A percentile compares a stretch with the other conserved stretches of the same genome.
Evolutionary conservation across 805 yeast species (phyloP).

Genomic region (Pichia thaimueangensis): DNA sequence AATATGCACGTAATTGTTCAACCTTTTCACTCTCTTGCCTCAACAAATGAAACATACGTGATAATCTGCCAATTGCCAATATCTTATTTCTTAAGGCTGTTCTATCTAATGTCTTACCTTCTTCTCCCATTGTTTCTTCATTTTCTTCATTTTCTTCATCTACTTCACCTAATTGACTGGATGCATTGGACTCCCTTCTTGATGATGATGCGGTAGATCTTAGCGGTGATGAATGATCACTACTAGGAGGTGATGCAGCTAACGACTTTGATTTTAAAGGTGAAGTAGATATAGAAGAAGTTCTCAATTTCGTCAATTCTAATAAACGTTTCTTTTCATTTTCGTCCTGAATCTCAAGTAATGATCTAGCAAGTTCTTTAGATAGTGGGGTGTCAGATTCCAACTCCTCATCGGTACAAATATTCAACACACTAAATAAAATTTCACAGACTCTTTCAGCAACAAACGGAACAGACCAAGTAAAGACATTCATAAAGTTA

Average conservation of each 20-base stretch:
- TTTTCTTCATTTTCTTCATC: neutral
- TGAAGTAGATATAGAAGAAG: neutral
- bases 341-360: slow-evolving; percentile 19
- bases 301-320: neutral
- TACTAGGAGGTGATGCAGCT: neutral
- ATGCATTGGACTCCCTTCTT: neutral
- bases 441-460: slow-evolving; percentile 95
- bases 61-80: slow-evolving; percentile 91
- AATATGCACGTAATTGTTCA: slow-evolving; percentile 65
- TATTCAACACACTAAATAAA: slow-evolving; percentile 81
- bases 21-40: slow-evolving; percentile 88
- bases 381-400: slow-evolving; percentile 63
- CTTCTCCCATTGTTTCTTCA: slow-evolving; percentile 4
- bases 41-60: slow-evolving; percentile 86
- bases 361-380: slow-evolving; percentile 32
- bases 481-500: slow-evolving; percentile 92
- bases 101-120: slow-evolving; percentile 24
- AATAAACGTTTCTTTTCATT: neutral
- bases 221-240: neutral
- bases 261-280: neutral
- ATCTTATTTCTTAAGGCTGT: slow-evolving; percentile 72
- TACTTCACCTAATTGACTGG: neutral
- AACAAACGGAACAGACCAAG: slow-evolving; percentile 96
- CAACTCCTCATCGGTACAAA: slow-evolving; percentile 92
- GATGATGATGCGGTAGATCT: slow-evolving; percentile 1